phyloP scores from a whole-genome alignment of 768 basidiomycete species.

The Mycena kentingensis region DNA sequence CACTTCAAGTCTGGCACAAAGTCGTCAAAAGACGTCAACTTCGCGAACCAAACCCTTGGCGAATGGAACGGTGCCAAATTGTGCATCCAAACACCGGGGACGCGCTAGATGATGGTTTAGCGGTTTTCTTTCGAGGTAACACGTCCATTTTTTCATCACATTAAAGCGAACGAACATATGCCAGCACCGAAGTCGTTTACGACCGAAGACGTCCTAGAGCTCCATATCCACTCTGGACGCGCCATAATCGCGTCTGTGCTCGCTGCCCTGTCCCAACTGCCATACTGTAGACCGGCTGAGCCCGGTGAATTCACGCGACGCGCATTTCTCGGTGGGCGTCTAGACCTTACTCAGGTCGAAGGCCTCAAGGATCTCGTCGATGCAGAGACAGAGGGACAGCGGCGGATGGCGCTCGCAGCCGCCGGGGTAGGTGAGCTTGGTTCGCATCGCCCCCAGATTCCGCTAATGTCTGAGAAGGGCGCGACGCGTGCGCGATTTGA shows the following conservation, averaged over 20 bases:
- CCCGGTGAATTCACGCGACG: conserved; percentile 89
- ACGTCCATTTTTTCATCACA: not conserved
- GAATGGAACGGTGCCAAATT: conserved; percentile 69
- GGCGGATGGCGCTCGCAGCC: conserved; percentile 68
- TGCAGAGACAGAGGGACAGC: conserved; percentile 83
- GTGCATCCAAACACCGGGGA: conserved; percentile 62
- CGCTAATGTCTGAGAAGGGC: conserved; percentile 50
- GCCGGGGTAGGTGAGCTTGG: conserved; percentile 56
- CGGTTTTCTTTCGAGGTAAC: conserved; percentile 79
- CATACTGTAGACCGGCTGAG: conserved; percentile 74
- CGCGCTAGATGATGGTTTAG: conserved; percentile 76
- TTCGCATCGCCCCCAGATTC: not conserved
- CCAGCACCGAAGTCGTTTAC: conserved; percentile 82
- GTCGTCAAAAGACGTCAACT: conserved; percentile 47
- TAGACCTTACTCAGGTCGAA: conserved; percentile 89
- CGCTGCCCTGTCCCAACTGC: conserved; percentile 57
- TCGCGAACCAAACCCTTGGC: conserved; percentile 56
- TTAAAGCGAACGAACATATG: conserved; percentile 2
- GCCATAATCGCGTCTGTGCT: conserved; percentile 78
- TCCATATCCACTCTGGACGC: conserved; percentile 86
- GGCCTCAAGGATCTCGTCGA: conserved; percentile 86
- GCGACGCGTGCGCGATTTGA: conserved; percentile 60
- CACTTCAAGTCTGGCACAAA: conserved; percentile 57
- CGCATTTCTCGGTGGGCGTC: conserved; percentile 76
- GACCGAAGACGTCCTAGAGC: conserved; percentile 76